Conservation (phyloP, 169 alveolate genomes). For the Plasmodium inui region DNA sequence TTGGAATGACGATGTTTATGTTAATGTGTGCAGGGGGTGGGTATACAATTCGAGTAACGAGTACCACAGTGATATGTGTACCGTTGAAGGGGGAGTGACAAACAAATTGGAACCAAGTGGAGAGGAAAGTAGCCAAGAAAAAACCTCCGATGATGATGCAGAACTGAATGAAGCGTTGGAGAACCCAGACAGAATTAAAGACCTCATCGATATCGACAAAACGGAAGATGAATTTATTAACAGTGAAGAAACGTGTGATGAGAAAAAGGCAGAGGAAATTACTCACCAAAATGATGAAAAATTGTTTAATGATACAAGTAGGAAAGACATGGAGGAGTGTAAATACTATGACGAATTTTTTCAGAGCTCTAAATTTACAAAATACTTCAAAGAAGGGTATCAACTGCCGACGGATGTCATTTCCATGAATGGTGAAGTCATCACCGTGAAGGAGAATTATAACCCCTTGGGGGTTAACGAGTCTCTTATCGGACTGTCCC, state of each 20-base stretch:
- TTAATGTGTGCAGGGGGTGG: conserved; percentile 67
- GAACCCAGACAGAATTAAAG: conserved; percentile 30
- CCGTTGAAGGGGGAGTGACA: neutral
- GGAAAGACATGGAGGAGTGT: neutral
- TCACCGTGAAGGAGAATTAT: conserved; percentile 62
- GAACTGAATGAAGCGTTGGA: neutral
- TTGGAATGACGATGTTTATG: conserved; percentile 46
- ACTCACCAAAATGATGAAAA: conserved; percentile 18
- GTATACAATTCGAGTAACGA: conserved; percentile 42
- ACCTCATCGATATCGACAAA: conserved; percentile 63
- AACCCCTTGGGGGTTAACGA: conserved; percentile 72
- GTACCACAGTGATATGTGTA: conserved; percentile 24
- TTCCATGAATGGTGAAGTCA: conserved; percentile 26
- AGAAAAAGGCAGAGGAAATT: neutral
- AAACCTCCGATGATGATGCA: neutral
- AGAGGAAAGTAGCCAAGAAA: neutral
- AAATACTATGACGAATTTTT: conserved; percentile 25
- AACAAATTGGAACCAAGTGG: neutral
- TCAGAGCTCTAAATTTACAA: conserved; percentile 31
- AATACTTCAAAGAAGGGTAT: conserved; percentile 55
- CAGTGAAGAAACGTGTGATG: conserved; percentile 12
- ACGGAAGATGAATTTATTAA: conserved; percentile 59
- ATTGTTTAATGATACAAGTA: conserved; percentile 31
- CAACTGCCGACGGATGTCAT: conserved; percentile 43
- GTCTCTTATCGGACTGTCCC: conserved; percentile 49